Base-by-base conservation (phyloP, 306 rosid genomes). In the Ormosia semicastrata region DNA sequence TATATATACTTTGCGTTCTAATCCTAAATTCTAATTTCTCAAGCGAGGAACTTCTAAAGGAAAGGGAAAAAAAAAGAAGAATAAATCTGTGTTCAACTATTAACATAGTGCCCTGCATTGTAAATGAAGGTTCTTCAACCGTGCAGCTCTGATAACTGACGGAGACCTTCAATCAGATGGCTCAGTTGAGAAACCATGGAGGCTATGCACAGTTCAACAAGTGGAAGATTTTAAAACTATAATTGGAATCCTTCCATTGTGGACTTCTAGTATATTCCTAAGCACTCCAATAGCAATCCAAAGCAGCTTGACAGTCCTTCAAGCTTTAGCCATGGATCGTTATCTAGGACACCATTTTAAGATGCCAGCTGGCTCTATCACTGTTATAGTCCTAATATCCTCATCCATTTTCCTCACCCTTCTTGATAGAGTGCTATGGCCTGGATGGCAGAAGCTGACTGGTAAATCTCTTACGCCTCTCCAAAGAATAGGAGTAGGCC, bases 301-400 rank as follows among this genome's bases (percentile, higher is more conserved):
- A 59, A 11, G 13, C 29, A 88, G 94, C 82, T 66, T 88, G 50
- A 49, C 87, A 15, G 58, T 93, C 69, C 91, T 93, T 30, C 94
- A 93, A 72, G 91, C 91, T 24, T 81, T 93, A 66, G 65, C 75
- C 63, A 87, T 77, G 92, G 89, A 93, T 78, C 89, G 90, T 75
- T 86, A 84, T 11, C 49, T 93, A 6, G 92, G 92, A 3, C 44
- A 89, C 1, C 86, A 86, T 68, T 91, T 93, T 11, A 44, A 83
- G 79, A 66, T 89, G 71, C 91, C 95, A 14, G 80, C 91, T 0
- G 88, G 86, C 0, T 88, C 92, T 12, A 17, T 88, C 29, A 0
- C 0, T 4, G 90, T 91, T 15, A 6, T 88, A 47, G 4, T 43
- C 47, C 11, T 84, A n/a, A 12, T 90, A 7, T 79, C 96, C 53